Percentiles rank a stretch among this genome's conserved stretches.
phyloP scores from a whole-genome alignment of 768 basidiomycete genomes.

The Chiua virens region DNA sequence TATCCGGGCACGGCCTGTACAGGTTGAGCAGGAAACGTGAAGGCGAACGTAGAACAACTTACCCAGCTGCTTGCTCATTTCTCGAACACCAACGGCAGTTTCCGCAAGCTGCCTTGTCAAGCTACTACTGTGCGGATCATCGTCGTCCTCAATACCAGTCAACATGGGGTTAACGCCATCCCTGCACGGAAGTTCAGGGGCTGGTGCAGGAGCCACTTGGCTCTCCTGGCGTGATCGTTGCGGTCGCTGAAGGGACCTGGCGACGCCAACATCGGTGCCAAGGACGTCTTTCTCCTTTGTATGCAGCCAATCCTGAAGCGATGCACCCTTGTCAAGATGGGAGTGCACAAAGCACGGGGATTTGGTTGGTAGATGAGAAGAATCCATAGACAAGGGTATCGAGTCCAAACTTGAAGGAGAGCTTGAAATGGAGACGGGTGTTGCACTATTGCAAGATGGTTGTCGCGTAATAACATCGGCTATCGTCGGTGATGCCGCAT shows the following conservation, averaged over 20 bases:
- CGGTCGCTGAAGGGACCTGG: conserved; percentile 45
- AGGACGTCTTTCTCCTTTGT: conserved; percentile 28
- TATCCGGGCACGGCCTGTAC: conserved; percentile 87
- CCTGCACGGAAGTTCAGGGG: conserved; percentile 11
- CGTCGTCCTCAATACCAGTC: conserved; percentile 49
- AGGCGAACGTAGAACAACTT: conserved; percentile 24
- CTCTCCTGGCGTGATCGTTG: conserved; percentile 5
- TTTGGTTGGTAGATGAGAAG: conserved; percentile 26
- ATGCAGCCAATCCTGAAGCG: conserved; percentile 74
- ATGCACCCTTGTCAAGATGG: conserved; percentile 79
- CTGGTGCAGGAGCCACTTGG: conserved; percentile 6
- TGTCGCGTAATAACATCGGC: conserved; percentile 21
- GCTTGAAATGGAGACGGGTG: conserved; percentile 25
- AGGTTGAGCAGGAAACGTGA: conserved; percentile 8
- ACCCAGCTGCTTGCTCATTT: conserved; percentile 99
- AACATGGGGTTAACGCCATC: conserved; percentile 17
- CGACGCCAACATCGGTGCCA: conserved; percentile 45
- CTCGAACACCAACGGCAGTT: conserved; percentile 94
- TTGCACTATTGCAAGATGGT: conserved; percentile 1
- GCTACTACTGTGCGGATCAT: conserved; percentile 71
- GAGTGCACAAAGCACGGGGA: conserved; percentile 96
- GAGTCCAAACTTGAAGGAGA: conserved; percentile 29
- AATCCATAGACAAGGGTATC: conserved; percentile 28
- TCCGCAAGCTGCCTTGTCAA: conserved; percentile 92
- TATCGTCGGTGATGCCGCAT: conserved; percentile 20